Evolutionary conservation across 441 rosid genomes (phyloP).

Genomic region (Populus hybrid): DNA sequence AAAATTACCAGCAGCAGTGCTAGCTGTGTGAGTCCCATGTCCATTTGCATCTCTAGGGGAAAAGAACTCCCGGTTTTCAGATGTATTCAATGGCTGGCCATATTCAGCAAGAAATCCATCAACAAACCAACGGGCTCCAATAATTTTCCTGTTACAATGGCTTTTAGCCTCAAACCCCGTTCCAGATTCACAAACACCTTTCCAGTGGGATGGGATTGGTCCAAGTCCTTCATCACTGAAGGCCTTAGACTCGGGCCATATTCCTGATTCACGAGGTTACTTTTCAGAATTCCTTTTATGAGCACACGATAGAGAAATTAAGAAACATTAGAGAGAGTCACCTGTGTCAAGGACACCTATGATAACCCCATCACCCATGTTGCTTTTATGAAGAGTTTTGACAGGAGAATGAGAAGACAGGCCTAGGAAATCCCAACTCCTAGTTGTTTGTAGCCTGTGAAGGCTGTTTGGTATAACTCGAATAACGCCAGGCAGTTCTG

Average conservation of each 20-base stretch:
- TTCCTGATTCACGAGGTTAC: constrained; percentile 24
- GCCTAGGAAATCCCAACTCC: constrained; percentile 64
- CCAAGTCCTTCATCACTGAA: constrained; percentile 54
- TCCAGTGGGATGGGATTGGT: constrained; percentile 54
- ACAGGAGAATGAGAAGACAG: constrained; percentile 39
- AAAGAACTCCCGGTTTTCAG: constrained; percentile 38
- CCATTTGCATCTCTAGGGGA: constrained; percentile 58
- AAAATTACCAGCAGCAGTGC: constrained; percentile 55
- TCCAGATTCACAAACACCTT: constrained; percentile 55
- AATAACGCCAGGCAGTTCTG: constrained; percentile 57
- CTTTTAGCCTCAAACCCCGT: constrained; percentile 28
- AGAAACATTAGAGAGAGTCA: not conserved
- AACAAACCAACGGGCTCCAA: constrained; percentile 59
- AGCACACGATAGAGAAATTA: not conserved
- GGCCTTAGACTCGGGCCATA: constrained; percentile 66
- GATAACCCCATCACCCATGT: constrained; percentile 60
- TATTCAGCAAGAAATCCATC: constrained; percentile 44
- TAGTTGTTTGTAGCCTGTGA: constrained; percentile 56
- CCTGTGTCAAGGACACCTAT: constrained; percentile 56
- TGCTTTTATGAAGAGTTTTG: constrained; percentile 36
- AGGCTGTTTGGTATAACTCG: constrained; percentile 44
- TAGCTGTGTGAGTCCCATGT: constrained; percentile 70
- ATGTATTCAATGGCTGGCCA: constrained; percentile 37
- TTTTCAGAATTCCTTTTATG: not conserved
- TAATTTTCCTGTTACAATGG: constrained; percentile 45